Base-by-base conservation (phyloP, 495 filamentous ascomycete genomes). In the Penicillium argentinense region DNA sequence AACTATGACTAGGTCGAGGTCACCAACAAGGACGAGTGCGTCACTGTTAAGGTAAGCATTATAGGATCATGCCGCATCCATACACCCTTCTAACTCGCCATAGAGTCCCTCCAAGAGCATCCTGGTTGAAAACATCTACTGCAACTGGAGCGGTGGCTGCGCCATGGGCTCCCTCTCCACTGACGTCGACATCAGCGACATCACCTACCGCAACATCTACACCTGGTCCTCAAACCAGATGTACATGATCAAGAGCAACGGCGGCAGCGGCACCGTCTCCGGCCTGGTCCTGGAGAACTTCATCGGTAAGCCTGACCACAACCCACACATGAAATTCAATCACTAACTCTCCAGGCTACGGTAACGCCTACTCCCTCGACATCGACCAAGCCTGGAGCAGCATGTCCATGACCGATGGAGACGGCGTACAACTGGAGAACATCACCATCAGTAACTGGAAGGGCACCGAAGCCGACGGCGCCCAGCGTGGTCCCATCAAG, bases 221-320 rank as follows among this genome's bases (percentile, higher is more conserved):
- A 74, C 74, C 41, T 72, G 71, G 62, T 59, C 68, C 22, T 73
- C 72, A 18, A 84, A 80, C 60, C 76, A 82, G 53, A 82, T 83
- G 79, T 70, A 77, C 53, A 78, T 84, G 78, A 76, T 84, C 64
- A 84, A 84, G 62, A 72, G 67, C 54, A 78, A 73, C 46, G 79
- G 79, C 12, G 79, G 80, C 21, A 75, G 62, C 47, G 80, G 80
- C 11, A 68, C 65, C n/a, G 73, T 82, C 9, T 66, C 67, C n/a
- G 72, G 81, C 46, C 60, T 69, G 12, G 42, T 72, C 12, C 73
- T 83, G 22, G 68, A 78, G 43, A 81, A 83, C 65, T 84, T 83
- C 64, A 75, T 75, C 26, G 74, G 56, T 75, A 71, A 30, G 60
- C n/a, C n/a, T n/a, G 51, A 9, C 17, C 19, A 32, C 5, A 23